Evolutionary conservation across 768 basidiomycete species (phyloP).

Genomic region (Cubamyces lactineus): DNA sequence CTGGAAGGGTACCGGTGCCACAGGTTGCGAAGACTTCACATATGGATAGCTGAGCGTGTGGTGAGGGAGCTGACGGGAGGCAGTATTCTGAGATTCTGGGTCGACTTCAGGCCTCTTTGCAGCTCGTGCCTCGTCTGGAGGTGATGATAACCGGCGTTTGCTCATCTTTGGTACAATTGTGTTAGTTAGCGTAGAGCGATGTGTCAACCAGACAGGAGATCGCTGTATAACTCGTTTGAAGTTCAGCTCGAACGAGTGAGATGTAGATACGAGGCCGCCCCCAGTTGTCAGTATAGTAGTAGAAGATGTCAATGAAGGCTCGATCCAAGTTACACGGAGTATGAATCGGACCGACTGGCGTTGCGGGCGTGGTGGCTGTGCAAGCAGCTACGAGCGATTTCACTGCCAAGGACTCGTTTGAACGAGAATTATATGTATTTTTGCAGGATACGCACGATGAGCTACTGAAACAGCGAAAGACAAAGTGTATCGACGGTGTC

Average conservation of each 20-base stretch:
- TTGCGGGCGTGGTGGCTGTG: conserved; percentile 8
- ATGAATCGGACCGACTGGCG: no score
- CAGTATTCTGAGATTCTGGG: not conserved
- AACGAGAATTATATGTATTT: no score
- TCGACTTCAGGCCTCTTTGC: conserved; percentile 1
- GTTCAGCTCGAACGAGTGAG: no score
- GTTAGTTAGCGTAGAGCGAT: not conserved
- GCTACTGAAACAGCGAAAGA: no score
- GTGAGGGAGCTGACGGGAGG: not conserved
- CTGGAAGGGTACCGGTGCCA: conserved; percentile 54
- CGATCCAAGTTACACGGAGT: no score
- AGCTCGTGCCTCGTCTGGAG: not conserved
- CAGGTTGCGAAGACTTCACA: conserved; percentile 5
- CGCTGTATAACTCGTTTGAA: no score
- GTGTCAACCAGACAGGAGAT: not conserved
- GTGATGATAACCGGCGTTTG: not conserved
- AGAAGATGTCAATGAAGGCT: no score
- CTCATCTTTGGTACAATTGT: not conserved
- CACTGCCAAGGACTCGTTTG: no score
- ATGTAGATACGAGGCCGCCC: no score
- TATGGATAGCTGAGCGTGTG: conserved; percentile 29
- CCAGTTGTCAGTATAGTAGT: no score
- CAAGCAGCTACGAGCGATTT: not conserved
- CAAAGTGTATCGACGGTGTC: no score
- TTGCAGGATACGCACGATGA: no score